Evolutionary conservation across 108 stramenopile genomes (phyloP), one percentile per base, ranked within the genome.

Genomic region (Licmophora abbreviata): DNA sequence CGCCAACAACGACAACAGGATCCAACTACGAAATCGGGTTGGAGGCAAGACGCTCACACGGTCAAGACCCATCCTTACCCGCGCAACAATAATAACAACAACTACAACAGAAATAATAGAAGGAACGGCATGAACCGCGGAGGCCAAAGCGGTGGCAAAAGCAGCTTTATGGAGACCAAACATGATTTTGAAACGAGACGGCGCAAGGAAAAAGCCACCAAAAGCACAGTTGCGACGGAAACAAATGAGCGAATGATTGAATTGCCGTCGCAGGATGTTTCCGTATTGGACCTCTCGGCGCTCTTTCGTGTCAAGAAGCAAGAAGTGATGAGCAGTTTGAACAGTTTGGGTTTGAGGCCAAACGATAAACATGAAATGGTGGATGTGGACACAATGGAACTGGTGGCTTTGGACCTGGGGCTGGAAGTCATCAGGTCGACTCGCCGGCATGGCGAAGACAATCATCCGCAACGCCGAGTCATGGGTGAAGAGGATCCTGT

Each of bases 351-450:
- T 26, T n/a, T 21, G 14, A 21, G 24, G 2, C 1, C 22, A 25
- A 24, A 21, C 3, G 24, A 46, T 6, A 3, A 40, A 24, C n/a
- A 51, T 40, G 32, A 14, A 35, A 25, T 46, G 1, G n/a, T 79
- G 10, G 69, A 74, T 50, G 21, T 57, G 12, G 77, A 74, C 22
- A 46, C 44, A 26, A 45, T 65, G 45, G 73, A 79, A 64, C 48
- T 74, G 7, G 29, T 71, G 30, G 69, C 73, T 6, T 25, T 79
- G 58, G 69, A 78, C 44, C 54, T 67, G 28, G 67, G 61, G 10
- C 56, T 65, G 21, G 60, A 72, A 50, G 20, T 14, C 9, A 40
- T 59, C 32, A 42, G 50, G 35, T 21, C 17, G 33, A 48, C 27
- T 3, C 35, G 48, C 0, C 60, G 58, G 2, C 40, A 48, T 40